Evolutionary conservation across 208 protist genomes (phyloP), one percentile per base, ranked within the genome.

Genomic region (Lotmaria passim): DNA sequence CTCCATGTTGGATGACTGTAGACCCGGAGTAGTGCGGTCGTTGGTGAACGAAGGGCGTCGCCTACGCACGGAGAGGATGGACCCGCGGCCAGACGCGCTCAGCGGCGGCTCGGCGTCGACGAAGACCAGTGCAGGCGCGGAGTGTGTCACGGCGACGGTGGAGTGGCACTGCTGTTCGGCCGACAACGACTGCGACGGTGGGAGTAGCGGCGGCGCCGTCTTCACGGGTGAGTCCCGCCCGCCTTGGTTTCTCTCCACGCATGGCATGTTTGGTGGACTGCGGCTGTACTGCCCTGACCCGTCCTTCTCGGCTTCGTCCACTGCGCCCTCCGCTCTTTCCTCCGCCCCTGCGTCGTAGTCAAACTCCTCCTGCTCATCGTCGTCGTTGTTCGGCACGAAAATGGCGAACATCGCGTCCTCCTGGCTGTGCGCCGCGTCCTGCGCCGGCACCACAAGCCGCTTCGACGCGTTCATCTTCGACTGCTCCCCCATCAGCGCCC

Each of bases 391-490:
- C 7, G 64, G 47, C 46, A 77, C 17, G 26, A 82, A 85, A 15
- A 85, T 77, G 61, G 73, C 62, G 36, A 85, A 85, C 33, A 85
- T 77, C 7, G 80, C 69, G 28, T 75, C 72, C 26, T 71, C 70
- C 59, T 53, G 44, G 21, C 43, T 58, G 56, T 66, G 34, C 51
- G 38, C 34, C 7, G 41, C 19, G 33, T 57, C 63, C 19, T 21
- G 14, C 26, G 43, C 26, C 3, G 51, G 56, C 39, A 21, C 15
- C n/a, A 55, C 51, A 1, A 57, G 33, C 11, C 50, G 73, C 38
- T 26, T 34, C 38, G 60, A 6, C 26, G 55, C 46, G 31, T n/a
- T 63, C 7, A 21, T 50, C 43, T 43, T 72, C 23, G 74, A 63
- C 61, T 75, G 48, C 68, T 74, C 73, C 8, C 46, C 62, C 26